Conservation (phyloP, 2,329 filamentous ascomycete genomes). For the Venturia effusa region DNA sequence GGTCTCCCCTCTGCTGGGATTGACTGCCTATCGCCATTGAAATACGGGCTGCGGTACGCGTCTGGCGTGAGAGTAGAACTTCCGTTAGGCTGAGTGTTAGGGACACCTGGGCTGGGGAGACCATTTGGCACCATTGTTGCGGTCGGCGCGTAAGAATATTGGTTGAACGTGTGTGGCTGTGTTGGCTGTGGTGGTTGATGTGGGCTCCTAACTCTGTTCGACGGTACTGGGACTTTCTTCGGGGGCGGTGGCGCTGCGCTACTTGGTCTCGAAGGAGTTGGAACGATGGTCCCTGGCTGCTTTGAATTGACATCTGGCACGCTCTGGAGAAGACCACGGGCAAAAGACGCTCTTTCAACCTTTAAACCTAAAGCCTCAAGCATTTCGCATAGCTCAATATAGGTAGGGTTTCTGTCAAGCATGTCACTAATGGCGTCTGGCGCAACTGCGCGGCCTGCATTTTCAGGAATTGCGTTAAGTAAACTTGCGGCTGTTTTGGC, state of each 20-base stretch:
- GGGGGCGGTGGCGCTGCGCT: background rate
- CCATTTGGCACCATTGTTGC: background rate
- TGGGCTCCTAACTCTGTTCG: background rate
- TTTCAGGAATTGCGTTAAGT: constrained; percentile 32
- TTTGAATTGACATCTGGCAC: constrained; percentile 25
- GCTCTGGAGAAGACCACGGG: constrained; percentile 37
- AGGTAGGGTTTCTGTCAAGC: constrained; percentile 43
- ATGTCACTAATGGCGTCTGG: constrained; percentile 33
- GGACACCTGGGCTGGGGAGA: background rate
- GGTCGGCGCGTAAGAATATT: background rate
- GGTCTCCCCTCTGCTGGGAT: background rate
- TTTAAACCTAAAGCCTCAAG: constrained; percentile 39
- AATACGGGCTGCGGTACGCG: constrained; percentile 12
- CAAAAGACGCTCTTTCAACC: constrained; percentile 43
- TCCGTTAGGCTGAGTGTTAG: background rate
- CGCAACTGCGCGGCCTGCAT: constrained; percentile 27
- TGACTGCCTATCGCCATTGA: background rate
- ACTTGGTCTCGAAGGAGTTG: background rate
- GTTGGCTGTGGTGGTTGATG: background rate
- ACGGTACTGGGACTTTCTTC: background rate
- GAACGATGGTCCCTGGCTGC: background rate
- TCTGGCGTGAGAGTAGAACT: background rate
- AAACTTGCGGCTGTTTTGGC: constrained; percentile 39
- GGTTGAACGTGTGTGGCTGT: background rate
- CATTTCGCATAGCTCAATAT: constrained; percentile 43